These are phyloP conservation scores for Neonectria coccinea DNA, from an alignment of 2,329 filamentous ascomycete species.

Conservation along the genomic window DNA sequence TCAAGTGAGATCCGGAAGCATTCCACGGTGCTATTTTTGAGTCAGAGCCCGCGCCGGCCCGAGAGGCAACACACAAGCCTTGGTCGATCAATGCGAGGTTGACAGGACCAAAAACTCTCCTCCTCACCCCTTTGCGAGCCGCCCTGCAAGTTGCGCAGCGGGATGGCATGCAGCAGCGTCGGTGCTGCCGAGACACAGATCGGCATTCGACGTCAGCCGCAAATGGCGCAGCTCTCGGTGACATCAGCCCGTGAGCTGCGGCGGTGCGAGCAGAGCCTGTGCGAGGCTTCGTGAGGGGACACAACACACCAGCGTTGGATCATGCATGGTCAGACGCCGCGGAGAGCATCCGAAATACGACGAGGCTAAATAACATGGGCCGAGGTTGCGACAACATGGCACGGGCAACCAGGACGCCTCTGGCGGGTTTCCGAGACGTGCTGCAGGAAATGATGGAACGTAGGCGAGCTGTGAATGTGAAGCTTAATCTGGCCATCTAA, in stretches of 20 bases:
- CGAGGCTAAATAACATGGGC: not conserved
- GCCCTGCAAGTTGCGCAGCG: not conserved
- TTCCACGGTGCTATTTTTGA: slow-evolving; percentile 2
- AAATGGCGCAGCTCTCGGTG: slow-evolving; percentile 27
- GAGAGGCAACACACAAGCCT: slow-evolving; percentile 15
- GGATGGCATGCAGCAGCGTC: slow-evolving; percentile 14
- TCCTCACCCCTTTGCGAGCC: not conserved
- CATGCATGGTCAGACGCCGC: slow-evolving; percentile 7
- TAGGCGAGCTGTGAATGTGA: not conserved
- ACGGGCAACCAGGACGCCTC: not conserved
- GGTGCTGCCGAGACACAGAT: slow-evolving; percentile 38
- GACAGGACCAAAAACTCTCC: slow-evolving; percentile 1
- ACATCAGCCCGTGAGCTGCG: slow-evolving; percentile 32
- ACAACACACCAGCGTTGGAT: slow-evolving; percentile 2
- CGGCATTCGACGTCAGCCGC: slow-evolving; percentile 35
- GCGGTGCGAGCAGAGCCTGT: slow-evolving; percentile 19
- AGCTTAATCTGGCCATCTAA: too few species aligned
- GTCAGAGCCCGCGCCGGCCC: not conserved
- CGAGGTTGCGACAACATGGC: not conserved
- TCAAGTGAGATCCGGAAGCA: slow-evolving; percentile 19
- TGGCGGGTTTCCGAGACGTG: not conserved
- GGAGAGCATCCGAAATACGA: not conserved
- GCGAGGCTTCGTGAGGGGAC: not conserved
- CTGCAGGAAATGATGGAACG: not conserved
- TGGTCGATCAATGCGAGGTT: slow-evolving; percentile 19